Base-by-base conservation (phyloP, 2,329 filamentous ascomycete species). In the Aspergillus novoparasiticus region DNA sequence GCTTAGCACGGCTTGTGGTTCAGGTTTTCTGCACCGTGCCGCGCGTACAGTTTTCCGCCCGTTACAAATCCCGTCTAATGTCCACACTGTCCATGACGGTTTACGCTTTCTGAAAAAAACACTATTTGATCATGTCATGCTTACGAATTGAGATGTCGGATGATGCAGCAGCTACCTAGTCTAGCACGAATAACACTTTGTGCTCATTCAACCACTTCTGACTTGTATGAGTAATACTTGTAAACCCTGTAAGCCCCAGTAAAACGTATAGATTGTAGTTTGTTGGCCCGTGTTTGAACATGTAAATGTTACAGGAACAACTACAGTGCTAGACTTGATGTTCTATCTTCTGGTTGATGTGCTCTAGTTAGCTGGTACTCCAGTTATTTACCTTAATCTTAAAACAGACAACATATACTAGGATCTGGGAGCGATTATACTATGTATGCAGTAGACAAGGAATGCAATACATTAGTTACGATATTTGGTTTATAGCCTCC, bases 121-220 rank as follows among this genome's bases (percentile, higher is more conserved):
- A 26, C 23, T 64, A 34, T 60, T 60, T 60, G 59, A 61, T 65
- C 51, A 66, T 64, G 61, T 63, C 62, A 60, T 57, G 62, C 57
- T 67, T 64, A 70, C 57, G 67, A 69, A 68, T 55, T 65, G 61
- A 61, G 58, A 69, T 66, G 59, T 59, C 60, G 59, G 57, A 69
- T 63, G 58, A 67, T 65, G 57, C 62, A 64, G 59, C 62, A 66
- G 59, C 59, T 62, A 64, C 48, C 57, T 61, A 65, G 43, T 50
- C 53, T 58, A 61, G 59, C 59, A 50, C 59, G 58, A 60, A 58
- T 46, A 65, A 46, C 41, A 58, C 59, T 48, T 45, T 28, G 41
- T 54, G 43, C 43, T 32, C 59, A 41, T 36, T 58, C 32, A 36
- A 34, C 21, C 39, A 30, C 39, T 26, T 58, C n/a, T 45, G 19